A percentile compares a stretch with the other conserved stretches of the same genome.
These are phyloP conservation scores for Tetrapisispora pingtungensis DNA, from an alignment of 805 yeast genomes.

Conservation along the genomic window DNA sequence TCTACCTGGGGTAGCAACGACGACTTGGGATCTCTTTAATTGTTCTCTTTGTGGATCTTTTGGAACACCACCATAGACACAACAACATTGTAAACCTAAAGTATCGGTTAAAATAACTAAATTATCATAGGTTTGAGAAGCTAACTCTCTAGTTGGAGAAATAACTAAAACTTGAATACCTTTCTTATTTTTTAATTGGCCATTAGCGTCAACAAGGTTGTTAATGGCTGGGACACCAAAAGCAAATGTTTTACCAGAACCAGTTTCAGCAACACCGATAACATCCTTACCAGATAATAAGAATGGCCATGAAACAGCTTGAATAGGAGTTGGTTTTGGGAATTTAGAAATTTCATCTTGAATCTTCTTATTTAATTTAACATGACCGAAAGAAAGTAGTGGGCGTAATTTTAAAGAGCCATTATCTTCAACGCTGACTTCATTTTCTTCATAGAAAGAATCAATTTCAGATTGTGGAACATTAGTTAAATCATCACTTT, in stretches of 20 bases:
- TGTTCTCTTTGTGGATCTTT: constrained; percentile 80
- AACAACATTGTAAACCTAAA: constrained; percentile 59
- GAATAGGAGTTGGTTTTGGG: constrained; percentile 92
- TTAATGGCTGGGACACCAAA: constrained; percentile 96
- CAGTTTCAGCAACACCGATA: constrained; percentile 96
- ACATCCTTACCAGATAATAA: constrained; percentile 71
- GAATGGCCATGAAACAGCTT: constrained; percentile 91
- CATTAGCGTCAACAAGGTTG: constrained; percentile 35
- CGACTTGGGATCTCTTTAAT: constrained; percentile 59
- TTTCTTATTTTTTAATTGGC: constrained; percentile 18
- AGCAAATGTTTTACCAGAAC: constrained; percentile 95
- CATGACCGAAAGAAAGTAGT: constrained; percentile 52
- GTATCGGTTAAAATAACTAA: constrained; percentile 51
- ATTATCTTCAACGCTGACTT: constrained; percentile 72
- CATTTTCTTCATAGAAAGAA: constrained; percentile 56
- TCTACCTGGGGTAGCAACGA: constrained; percentile 98
- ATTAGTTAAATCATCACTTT: constrained; percentile 32
- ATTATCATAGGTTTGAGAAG: constrained; percentile 86
- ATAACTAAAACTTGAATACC: constrained; percentile 72
- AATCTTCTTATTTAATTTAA: constrained; percentile 47
- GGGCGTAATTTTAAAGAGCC: constrained; percentile 48
- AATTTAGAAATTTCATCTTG: constrained; percentile 56
- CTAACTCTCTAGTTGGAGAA: constrained; percentile 96
- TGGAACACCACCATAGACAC: constrained; percentile 96
- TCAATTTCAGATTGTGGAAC: constrained; percentile 48